Percentiles rank a stretch among this genome's conserved stretches.
Conservation (phyloP, 2,329 filamentous ascomycete genomes). For the Paracorniculantispora psalliotae region DNA sequence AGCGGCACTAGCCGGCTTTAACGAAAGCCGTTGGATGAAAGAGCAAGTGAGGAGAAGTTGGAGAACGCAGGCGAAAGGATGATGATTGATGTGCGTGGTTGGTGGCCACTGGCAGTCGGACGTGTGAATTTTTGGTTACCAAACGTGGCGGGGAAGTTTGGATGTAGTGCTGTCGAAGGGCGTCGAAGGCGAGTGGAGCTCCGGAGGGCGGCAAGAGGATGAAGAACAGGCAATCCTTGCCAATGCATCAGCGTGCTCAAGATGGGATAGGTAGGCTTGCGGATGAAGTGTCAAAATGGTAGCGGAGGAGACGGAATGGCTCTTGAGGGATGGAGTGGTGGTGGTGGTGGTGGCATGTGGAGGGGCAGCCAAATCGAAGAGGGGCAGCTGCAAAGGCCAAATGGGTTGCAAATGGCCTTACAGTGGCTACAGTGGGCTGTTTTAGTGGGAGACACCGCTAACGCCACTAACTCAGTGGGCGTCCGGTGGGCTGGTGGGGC, state of each 20-base stretch:
- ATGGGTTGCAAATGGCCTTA: background rate
- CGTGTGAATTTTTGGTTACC: background rate
- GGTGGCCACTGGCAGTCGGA: background rate
- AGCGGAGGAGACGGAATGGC: slow-evolving; percentile 4
- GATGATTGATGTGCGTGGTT: background rate
- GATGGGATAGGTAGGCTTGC: background rate
- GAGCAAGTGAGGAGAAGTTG: background rate
- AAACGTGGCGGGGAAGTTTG: slow-evolving; percentile 7
- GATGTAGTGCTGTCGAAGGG: background rate
- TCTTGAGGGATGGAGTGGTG: background rate
- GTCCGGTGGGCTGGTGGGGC: background rate
- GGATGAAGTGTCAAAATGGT: background rate
- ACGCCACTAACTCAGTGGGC: background rate
- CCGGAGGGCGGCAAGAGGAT: background rate
- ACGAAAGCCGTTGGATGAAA: background rate
- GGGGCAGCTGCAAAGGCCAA: too few species aligned
- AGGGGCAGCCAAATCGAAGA: background rate
- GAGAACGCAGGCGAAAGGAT: background rate
- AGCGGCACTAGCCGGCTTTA: slow-evolving; percentile 7
- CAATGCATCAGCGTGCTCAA: background rate
- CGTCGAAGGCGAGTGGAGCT: background rate
- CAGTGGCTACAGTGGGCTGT: background rate
- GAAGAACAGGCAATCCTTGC: background rate
- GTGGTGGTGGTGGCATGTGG: background rate
- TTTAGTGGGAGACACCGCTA: background rate